Evolutionary conservation across 257 asterid genomes (phyloP).

Genomic region (Penstemon newberryi): DNA sequence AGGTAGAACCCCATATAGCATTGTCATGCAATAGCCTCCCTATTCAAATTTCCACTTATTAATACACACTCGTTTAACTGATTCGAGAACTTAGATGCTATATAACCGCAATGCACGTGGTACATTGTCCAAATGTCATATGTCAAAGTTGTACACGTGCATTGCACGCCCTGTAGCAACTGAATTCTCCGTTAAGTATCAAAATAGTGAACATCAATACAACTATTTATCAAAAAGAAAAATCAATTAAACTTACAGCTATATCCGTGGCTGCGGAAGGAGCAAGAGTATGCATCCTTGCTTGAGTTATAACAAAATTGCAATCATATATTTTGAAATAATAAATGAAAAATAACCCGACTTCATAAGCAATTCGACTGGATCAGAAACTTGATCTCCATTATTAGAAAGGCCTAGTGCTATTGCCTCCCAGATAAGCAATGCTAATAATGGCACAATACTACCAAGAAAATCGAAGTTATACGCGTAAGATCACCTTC

Average conservation of each 20-base stretch:
- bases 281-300: slow-evolving; percentile 43
- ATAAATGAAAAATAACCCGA: slow-evolving; percentile 11
- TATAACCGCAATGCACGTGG: too few relatives aligned
- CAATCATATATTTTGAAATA: background rate
- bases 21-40: slow-evolving; percentile 93
- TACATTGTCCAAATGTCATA: too few relatives aligned
- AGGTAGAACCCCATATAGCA: slow-evolving; percentile 74
- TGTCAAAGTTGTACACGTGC: too few relatives aligned
- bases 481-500: slow-evolving; percentile 69
- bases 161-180: too few relatives aligned
- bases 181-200: too few relatives aligned
- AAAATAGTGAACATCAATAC: too few relatives aligned
- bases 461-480: slow-evolving; percentile 76
- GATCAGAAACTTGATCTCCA: slow-evolving; percentile 58
- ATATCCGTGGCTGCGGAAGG: slow-evolving; percentile 83
- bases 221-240: too few relatives aligned
- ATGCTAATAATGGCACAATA: slow-evolving; percentile 54
- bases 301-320: slow-evolving; percentile 5
- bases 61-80: too few relatives aligned
- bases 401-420: slow-evolving; percentile 60
- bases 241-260: slow-evolving; percentile 51
- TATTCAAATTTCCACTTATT: slow-evolving; percentile 23
- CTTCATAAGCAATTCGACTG: slow-evolving; percentile 70
- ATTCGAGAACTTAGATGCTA: too few relatives aligned
- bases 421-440: slow-evolving; percentile 81